Base-by-base conservation (phyloP, 2,329 filamentous ascomycete genomes). In the Aureobasidium sp. region DNA sequence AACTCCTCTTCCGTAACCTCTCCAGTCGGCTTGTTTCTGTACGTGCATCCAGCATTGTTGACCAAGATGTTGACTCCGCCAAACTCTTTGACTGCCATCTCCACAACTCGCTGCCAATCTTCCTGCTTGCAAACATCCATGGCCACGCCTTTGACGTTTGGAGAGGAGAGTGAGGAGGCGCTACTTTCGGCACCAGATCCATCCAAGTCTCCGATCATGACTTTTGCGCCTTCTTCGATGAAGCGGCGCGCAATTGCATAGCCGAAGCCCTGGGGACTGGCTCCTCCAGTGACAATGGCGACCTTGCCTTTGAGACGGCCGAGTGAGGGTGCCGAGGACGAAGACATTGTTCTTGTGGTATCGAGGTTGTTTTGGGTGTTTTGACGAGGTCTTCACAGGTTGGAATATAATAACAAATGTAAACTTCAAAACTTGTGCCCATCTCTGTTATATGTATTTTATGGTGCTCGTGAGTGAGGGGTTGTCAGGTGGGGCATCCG, bases 1-100 rank as follows among this genome's bases (percentile, higher is more conserved):
- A 87, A 89, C 52, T 89, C 87, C 5, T 78, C 77, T 59, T 88
- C 84, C 0, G 84, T 86, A 2, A 89, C 87, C 0, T 85, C 78
- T 32, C 80, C 73, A 0, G 86, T 87, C 0, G 85, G 79, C 76
- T 86, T 86, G 69, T 86, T 87, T 13, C 70, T 66, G 69, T 87
- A 87, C 1, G 80, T 79, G 1, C 78, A 78, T 0, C 84, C 84
- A 0, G 83, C 83, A 67, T 86, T 85, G 72, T 87, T 87, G 59
- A 87, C 76, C 15, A 86, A 76, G 20, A 83, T 76, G 65, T 87
- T 84, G 39, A 87, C 71, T 34, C 76, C 74, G 0, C 82, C 82
- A 63, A 76, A 84, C 29, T 73, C 73, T 5, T 75, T 73, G 3
- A 82, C 65, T 0, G 78, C 76, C 27, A 75, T 71, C 52, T 77